These are phyloP conservation scores for Leptodermis oblonga DNA, from an alignment of 257 asterid species.

Conservation along the genomic window DNA sequence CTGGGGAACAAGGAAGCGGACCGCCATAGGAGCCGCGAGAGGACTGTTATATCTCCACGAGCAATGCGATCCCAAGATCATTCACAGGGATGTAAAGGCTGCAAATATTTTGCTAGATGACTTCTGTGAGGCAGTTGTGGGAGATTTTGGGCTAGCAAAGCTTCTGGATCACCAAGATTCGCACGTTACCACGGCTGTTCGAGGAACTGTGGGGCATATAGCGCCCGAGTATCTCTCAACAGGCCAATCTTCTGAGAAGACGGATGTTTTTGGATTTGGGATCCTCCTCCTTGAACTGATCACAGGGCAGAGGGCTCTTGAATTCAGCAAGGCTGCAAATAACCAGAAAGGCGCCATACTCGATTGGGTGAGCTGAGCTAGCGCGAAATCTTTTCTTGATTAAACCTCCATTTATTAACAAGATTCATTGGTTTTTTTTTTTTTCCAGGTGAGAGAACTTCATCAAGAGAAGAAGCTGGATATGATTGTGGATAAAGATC, in stretches of 20 bases:
- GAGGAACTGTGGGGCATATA: slow-evolving; percentile 98
- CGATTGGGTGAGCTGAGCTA: slow-evolving; percentile 66
- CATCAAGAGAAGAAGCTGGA: slow-evolving; percentile 82
- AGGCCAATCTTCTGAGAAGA: slow-evolving; percentile 96
- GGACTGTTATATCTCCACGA: slow-evolving; percentile 90
- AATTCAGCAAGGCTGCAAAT: slow-evolving; percentile 73
- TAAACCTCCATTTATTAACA: not conserved
- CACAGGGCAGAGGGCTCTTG: slow-evolving; percentile 87
- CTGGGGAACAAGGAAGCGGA: slow-evolving; percentile 82
- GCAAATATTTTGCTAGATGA: slow-evolving; percentile 93
- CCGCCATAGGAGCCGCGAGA: slow-evolving; percentile 88
- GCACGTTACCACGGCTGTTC: slow-evolving; percentile 93
- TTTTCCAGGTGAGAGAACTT: slow-evolving; percentile 64
- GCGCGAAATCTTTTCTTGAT: not conserved
- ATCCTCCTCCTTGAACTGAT: slow-evolving; percentile 89
- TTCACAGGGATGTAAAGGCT: slow-evolving; percentile 96
- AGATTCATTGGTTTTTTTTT: not conserved
- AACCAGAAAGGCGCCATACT: slow-evolving; percentile 86
- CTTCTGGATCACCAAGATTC: slow-evolving; percentile 92
- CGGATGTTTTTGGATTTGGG: slow-evolving; percentile 97
- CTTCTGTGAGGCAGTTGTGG: slow-evolving; percentile 94
- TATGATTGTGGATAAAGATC: slow-evolving; percentile 68
- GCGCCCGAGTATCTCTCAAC: slow-evolving; percentile 98
- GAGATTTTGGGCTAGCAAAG: slow-evolving; percentile 97
- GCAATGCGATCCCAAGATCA: slow-evolving; percentile 98